Evolutionary conservation across 768 basidiomycete species (phyloP).

Genomic region (Roridomyces roridus): DNA sequence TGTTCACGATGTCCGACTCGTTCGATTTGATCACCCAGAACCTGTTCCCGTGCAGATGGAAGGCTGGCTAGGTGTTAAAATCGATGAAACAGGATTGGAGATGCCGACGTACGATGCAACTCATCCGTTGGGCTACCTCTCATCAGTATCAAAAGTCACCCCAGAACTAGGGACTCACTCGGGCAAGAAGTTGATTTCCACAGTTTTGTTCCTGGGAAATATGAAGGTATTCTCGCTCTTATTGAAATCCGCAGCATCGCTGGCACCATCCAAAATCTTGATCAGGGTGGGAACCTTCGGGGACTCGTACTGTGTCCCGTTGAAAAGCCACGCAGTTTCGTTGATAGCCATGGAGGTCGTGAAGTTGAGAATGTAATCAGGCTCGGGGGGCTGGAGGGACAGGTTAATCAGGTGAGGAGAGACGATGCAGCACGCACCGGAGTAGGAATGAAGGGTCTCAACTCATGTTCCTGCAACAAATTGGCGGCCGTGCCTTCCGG

Average conservation of each 20-base stretch:
- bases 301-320: slow-evolving; percentile 30
- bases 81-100: no score
- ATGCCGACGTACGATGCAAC: no score
- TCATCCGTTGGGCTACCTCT: slow-evolving; percentile 1
- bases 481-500: slow-evolving; percentile 13
- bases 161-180: no score
- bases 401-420: no score
- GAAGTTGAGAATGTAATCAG: slow-evolving; percentile 23
- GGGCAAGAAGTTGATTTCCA: no score
- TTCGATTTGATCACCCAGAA: slow-evolving; percentile 49
- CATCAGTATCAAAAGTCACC: no score
- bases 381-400: slow-evolving; percentile 24
- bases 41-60: slow-evolving; percentile 37
- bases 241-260: slow-evolving; percentile 34
- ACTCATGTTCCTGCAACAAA: slow-evolving; percentile 12
- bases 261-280: slow-evolving; percentile 42
- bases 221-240: slow-evolving; percentile 45
- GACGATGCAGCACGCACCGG: no score
- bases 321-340: slow-evolving; percentile 39
- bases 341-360: slow-evolving; percentile 33
- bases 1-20: slow-evolving; percentile 36
- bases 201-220: slow-evolving; percentile 44
- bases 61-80: no score
- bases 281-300: slow-evolving; percentile 29
- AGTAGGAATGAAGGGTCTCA: slow-evolving; percentile 11